Evolutionary conservation across 345 rosid species (phyloP), one percentile per base, ranked within the genome.

Genomic region (Heritiera littoralis): DNA sequence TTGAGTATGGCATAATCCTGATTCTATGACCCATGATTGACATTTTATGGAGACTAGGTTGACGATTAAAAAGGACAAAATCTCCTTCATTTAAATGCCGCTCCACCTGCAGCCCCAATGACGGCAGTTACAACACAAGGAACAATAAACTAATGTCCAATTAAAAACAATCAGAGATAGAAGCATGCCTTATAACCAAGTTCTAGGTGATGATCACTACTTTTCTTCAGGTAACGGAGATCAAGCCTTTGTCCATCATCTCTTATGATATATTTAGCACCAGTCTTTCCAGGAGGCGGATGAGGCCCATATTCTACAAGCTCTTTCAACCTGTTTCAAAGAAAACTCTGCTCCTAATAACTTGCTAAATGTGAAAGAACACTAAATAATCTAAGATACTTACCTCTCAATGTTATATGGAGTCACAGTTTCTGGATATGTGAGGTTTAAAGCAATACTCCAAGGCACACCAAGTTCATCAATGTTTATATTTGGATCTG

Each of bases 171-270:
- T 63, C 66, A 9, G 49, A 28, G 46, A 48, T 20, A 52, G 17
- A 80, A 45, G 70, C 45, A 45, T 82, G 60, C 94, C 92, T 95
- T 95, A 87, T 95, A 95, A 74, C 99, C 99, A 86, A 95, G 94
- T 84, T 93, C 98, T 91, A 95, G 82, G 87, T 95, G 99, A 76
- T 95, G 97, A 89, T 95, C 99, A 60, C 97, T 95, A 83, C 99
- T 95, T 89, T 95, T 95, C 90, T 93, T 95, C 86, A 95, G 86
- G 86, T 92, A 95, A 40, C 99, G 97, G 66, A 95, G 97, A 84
- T 95, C 99, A 67, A 95, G 98, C 77, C 99, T 90, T 81, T 95
- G 99, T 54, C 99, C 99, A 80, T 95, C 99, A 86, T 95, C 99
- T 78, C 99, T 89, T 80, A 95, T 95, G 72, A 95, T 95, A 79